These are phyloP conservation scores for Cladobotryum protrusum DNA, from an alignment of 2,329 filamentous ascomycete genomes.

Conservation along the genomic window DNA sequence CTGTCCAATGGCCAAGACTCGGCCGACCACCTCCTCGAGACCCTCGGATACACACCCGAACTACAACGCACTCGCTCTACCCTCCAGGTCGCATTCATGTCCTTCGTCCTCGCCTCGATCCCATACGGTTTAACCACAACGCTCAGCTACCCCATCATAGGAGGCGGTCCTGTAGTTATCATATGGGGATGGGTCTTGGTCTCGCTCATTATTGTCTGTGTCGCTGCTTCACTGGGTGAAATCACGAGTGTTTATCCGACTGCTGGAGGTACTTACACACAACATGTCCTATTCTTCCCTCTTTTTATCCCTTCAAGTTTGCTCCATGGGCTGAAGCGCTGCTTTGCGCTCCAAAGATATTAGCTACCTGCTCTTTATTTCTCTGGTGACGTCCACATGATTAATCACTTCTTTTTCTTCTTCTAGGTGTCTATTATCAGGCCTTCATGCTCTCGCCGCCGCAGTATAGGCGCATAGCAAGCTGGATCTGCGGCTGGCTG, in stretches of 20 bases:
- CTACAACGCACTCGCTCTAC: slow-evolving; percentile 59
- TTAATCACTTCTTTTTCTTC: slow-evolving; percentile 14
- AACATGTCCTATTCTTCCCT: background rate
- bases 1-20: slow-evolving; percentile 30
- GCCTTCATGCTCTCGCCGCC: slow-evolving; percentile 65
- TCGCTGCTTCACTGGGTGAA: slow-evolving; percentile 64
- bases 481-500: slow-evolving; percentile 69
- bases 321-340: too few species aligned
- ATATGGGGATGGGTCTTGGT: slow-evolving; percentile 69
- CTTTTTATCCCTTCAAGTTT: too few species aligned
- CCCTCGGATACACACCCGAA: slow-evolving; percentile 62
- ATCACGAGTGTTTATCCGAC: slow-evolving; percentile 72
- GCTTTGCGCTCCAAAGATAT: too few species aligned
- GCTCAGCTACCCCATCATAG: slow-evolving; percentile 58
- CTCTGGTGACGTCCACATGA: slow-evolving; percentile 7
- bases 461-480: slow-evolving; percentile 54
- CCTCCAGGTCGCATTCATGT: slow-evolving; percentile 67
- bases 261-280: slow-evolving; percentile 49
- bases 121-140: slow-evolving; percentile 69
- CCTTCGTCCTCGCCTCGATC: slow-evolving; percentile 68
- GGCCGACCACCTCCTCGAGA: slow-evolving; percentile 57
- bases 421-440: slow-evolving; percentile 62
- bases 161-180: slow-evolving; percentile 61
- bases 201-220: slow-evolving; percentile 63
- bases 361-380: background rate